Base-by-base conservation (phyloP, 176 grass and related monocot genomes). In the Hyparrhenia diplandra region DNA sequence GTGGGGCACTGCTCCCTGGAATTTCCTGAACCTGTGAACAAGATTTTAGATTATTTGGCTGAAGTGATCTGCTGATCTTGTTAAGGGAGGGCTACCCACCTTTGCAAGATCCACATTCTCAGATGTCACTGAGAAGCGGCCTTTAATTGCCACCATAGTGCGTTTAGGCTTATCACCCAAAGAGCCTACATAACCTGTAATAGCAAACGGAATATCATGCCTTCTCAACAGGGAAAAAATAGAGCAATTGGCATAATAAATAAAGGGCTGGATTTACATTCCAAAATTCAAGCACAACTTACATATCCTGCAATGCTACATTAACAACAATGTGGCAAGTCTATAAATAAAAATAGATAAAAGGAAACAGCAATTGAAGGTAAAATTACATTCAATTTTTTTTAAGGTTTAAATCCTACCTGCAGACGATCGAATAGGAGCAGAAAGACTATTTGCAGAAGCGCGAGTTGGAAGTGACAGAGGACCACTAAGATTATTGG, bases 61-160 rank as follows among this genome's bases (percentile, higher is more conserved):
- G 6, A 62, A 32, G 21, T 78, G 37, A 78, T 79, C 41, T 52
- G 31, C 25, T 78, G 47, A 73, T 79, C 41, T 63, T 85, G 70
- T 77, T 28, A 14, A 45, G 5, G 79, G 27, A 37, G 49, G 16
- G 17, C 30, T 45, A 85, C 78, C 27, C n/a, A 98, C 95, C 90
- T 98, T 98, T 80, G 78, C 92, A 78, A 98, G 92, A 98, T 98
- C 95, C 67, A 98, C 88, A 73, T 91, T 98, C 87, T 98, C 95
- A 67, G 95, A 98, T 78, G 95, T 98, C 84, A 98, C 95, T 66
- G 95, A 98, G 81, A 98, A 95, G 45, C 95, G 90, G 36, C 92
- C 95, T 90, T 95, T 98, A 95, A 89, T 85, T 62, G 91, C 92
- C 54, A 98, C 92, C 66, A 89, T 79, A 78, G 87, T 97, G 49